These are phyloP conservation scores for Aspergillus puulaauensis DNA, from an alignment of 2,329 filamentous ascomycete species.

Conservation along the genomic window DNA sequence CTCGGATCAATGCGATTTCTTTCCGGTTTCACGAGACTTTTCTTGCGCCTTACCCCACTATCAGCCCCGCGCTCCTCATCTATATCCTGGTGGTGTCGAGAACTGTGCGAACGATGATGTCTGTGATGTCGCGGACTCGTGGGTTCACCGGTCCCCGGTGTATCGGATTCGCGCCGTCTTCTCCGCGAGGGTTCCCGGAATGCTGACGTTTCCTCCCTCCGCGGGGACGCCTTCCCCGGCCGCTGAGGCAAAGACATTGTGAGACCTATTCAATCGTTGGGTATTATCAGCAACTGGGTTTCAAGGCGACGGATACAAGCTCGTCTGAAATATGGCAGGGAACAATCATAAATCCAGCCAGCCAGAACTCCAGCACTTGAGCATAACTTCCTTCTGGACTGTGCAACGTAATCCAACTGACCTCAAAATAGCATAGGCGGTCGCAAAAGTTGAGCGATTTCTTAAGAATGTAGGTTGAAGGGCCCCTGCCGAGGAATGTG, in stretches of 20 bases:
- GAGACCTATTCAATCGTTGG: conserved; percentile 9
- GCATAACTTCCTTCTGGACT: not conserved
- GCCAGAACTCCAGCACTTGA: not conserved
- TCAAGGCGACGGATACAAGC: not conserved
- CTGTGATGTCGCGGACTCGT: conserved; percentile 39
- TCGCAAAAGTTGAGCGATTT: not conserved
- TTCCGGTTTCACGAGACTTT: conserved; percentile 86
- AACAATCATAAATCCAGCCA: not conserved
- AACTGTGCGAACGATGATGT: conserved; percentile 44
- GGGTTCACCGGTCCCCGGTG: conserved; percentile 49
- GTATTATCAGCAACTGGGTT: not conserved
- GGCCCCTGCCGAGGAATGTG: conserved; percentile 8
- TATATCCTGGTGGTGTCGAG: conserved; percentile 41
- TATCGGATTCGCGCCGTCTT: conserved; percentile 70
- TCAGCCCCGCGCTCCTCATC: conserved; percentile 57
- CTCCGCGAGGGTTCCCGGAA: conserved; percentile 70
- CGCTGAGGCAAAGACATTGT: conserved; percentile 56
- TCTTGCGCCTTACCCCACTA: conserved; percentile 66
- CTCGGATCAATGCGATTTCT: conserved; percentile 79
- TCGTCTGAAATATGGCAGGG: not conserved
- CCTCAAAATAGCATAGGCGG: conserved; percentile 12
- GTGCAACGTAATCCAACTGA: not conserved
- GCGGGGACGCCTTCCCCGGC: conserved; percentile 62
- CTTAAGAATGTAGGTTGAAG: not conserved
- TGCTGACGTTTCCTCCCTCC: conserved; percentile 58